A percentile compares a stretch with the other conserved stretches of the same genome.
Evolutionary conservation across 192 early-diverging fungal species (phyloP).

Genomic region (Rhizophagus sp.): DNA sequence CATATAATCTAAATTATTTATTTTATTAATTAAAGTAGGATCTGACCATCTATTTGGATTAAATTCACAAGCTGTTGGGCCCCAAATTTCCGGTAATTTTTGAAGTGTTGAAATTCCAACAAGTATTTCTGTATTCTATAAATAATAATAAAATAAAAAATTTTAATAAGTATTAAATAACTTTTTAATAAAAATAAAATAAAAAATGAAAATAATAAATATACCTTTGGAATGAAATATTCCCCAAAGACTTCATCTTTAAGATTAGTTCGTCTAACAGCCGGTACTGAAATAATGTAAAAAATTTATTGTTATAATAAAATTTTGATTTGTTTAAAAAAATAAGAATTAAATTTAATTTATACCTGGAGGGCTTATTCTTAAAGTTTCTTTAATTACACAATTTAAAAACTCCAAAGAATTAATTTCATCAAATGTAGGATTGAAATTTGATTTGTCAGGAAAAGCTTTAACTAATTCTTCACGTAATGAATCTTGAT

Average conservation of each 20-base stretch:
- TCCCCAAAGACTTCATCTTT: slow-evolving; percentile 43
- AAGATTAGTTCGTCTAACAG: slow-evolving; percentile 37
- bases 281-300: slow-evolving; percentile 35
- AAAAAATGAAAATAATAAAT: slow-evolving; percentile 5
- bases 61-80: slow-evolving; percentile 41
- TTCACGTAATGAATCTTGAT: slow-evolving; percentile 47
- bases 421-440: slow-evolving; percentile 51
- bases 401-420: slow-evolving; percentile 49
- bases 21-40: slow-evolving; percentile 30
- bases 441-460: slow-evolving; percentile 39
- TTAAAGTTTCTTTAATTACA: slow-evolving; percentile 52
- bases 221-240: slow-evolving; percentile 53
- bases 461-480: slow-evolving; percentile 48
- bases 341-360: neutral
- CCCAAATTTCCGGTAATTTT: too few species aligned
- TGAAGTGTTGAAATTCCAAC: too few species aligned
- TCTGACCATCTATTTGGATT: slow-evolving; percentile 57
- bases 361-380: slow-evolving; percentile 45
- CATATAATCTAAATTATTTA: slow-evolving; percentile 33
- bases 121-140: too few species aligned
- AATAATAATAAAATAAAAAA: too few species aligned
- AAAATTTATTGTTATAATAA: neutral
- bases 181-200: too few species aligned
- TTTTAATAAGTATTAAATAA: neutral
- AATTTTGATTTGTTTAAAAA: neutral